These are phyloP conservation scores for Prasinococcaceae sp. DNA, from an alignment of 139 green algal genomes.

Conservation along the genomic window DNA sequence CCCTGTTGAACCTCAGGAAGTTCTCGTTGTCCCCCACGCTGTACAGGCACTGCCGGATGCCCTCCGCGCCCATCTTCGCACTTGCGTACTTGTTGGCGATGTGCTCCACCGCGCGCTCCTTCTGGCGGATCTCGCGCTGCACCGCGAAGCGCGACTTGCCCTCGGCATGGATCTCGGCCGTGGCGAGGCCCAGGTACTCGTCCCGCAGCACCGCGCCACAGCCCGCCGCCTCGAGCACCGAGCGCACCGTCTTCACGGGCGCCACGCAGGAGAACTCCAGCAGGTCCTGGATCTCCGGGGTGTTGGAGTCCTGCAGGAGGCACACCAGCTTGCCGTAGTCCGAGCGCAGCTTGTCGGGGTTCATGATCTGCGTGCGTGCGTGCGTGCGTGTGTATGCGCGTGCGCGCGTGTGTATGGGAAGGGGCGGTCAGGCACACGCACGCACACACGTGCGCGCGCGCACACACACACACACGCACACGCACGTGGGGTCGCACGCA, in stretches of 20 bases:
- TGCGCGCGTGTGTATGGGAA: background rate
- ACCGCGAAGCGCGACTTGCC: slow-evolving; percentile 29
- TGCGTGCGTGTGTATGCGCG: background rate
- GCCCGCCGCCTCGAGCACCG: slow-evolving; percentile 53
- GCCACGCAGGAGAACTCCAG: slow-evolving; percentile 36
- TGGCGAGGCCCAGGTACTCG: slow-evolving; percentile 51
- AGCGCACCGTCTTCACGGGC: slow-evolving; percentile 43
- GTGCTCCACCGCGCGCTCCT: slow-evolving; percentile 61
- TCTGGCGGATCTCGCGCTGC: slow-evolving; percentile 69
- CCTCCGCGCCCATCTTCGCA: slow-evolving; percentile 32
- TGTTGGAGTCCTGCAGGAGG: slow-evolving; percentile 55
- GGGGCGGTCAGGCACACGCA: background rate
- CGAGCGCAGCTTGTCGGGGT: slow-evolving; percentile 73
- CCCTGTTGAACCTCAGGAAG: slow-evolving; percentile 80
- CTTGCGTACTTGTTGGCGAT: slow-evolving; percentile 48
- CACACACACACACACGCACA: slow-evolving; percentile 3
- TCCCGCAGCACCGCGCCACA: slow-evolving; percentile 47
- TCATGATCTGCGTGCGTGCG: slow-evolving; percentile 14
- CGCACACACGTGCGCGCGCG: too few relatives aligned
- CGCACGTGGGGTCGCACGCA: too few relatives aligned
- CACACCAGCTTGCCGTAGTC: slow-evolving; percentile 84
- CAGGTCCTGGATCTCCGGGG: slow-evolving; percentile 50
- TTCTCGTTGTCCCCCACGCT: slow-evolving; percentile 82
- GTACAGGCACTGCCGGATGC: slow-evolving; percentile 74
- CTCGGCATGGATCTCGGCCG: slow-evolving; percentile 61